Evolutionary conservation across 306 rosid species (phyloP), one percentile per base, ranked within the genome.

Genomic region (Ormosia emarginata): DNA sequence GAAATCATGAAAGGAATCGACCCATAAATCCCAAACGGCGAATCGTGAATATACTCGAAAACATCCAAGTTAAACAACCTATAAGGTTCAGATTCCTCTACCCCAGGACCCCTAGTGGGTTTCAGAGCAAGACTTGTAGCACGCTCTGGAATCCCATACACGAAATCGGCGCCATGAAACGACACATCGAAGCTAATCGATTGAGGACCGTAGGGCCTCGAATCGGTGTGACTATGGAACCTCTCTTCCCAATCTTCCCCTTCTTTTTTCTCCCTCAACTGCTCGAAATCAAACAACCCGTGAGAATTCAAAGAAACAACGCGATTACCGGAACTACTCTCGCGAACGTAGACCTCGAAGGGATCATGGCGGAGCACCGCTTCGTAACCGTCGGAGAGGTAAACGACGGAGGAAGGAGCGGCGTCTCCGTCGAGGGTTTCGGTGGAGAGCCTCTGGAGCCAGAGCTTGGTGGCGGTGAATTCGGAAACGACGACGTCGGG

Each of bases 1-100:
- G 99, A 90, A 82, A 95, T 55, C 99, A 95, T 95, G 79, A 93
- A 91, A 14, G 99, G 99, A 8, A 95, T 79, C 1, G 99, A 95
- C 4, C 98, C 98, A 43, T 95, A 95, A 7, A 95, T 83, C 64
- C 99, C 98, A 49, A 95, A 95, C 1, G 98, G 97, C 0, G 99
- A 91, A 2, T 95, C 99, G 24, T 92, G 91, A 34, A 88, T 3
- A 67, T 92, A 95, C 83, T 95, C 98, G 47, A 95, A 95, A 11
- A 95, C 99, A 75, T 95, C 99, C 75, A 93, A 79, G 80, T 92
- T 95, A 59, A 95, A 95, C 83, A 95, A 59, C 36, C 99, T 85
- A 37, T 95, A 95, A 24, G 99, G 99, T 64, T 95, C 99, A 0
- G 98, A 95, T 3, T 90, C 87, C 41, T 95, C 93, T 3, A 95